Evolutionary conservation across 805 yeast species (phyloP).

Genomic region (Monosporozyma siamensis): DNA sequence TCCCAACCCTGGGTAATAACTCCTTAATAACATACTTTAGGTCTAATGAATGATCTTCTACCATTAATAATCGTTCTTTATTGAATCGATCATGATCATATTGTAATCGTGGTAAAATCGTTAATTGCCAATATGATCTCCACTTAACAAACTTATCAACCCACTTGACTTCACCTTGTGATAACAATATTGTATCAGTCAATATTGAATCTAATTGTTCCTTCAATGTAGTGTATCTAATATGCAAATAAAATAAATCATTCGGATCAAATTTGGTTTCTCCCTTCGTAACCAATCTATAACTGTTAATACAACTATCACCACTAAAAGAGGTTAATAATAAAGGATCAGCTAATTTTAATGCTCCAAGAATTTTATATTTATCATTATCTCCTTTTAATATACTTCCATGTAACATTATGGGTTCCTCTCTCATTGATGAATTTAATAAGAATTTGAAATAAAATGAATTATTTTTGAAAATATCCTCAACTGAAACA

Average conservation of each 20-base stretch:
- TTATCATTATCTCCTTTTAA: conserved; percentile 7
- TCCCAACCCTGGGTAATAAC: background rate
- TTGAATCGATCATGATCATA: conserved; percentile 19
- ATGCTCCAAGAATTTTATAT: conserved; percentile 17
- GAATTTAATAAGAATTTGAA: conserved; percentile 26
- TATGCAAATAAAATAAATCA: conserved; percentile 18
- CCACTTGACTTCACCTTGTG: conserved; percentile 23
- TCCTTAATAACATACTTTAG: conserved; percentile 1
- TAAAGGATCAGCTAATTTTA: conserved; percentile 12
- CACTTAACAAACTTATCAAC: conserved; percentile 17
- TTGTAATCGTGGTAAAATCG: conserved; percentile 14
- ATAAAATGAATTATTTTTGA: conserved; percentile 19
- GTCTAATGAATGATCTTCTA: conserved; percentile 2
- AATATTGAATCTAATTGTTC: conserved; percentile 22
- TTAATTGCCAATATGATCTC: conserved; percentile 20
- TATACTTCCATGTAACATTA: conserved; percentile 15
- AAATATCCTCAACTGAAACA: conserved; percentile 29
- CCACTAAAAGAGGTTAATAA: conserved; percentile 13
- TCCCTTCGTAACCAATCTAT: conserved; percentile 12
- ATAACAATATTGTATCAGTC: conserved; percentile 19
- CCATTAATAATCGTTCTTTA: conserved; percentile 7
- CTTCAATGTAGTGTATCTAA: conserved; percentile 20
- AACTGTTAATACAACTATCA: conserved; percentile 23
- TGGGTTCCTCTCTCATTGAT: conserved; percentile 18
- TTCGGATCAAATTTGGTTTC: conserved; percentile 10